Conservation (phyloP, 2,329 filamentous ascomycete genomes). For the Aspergillus versicolor region DNA sequence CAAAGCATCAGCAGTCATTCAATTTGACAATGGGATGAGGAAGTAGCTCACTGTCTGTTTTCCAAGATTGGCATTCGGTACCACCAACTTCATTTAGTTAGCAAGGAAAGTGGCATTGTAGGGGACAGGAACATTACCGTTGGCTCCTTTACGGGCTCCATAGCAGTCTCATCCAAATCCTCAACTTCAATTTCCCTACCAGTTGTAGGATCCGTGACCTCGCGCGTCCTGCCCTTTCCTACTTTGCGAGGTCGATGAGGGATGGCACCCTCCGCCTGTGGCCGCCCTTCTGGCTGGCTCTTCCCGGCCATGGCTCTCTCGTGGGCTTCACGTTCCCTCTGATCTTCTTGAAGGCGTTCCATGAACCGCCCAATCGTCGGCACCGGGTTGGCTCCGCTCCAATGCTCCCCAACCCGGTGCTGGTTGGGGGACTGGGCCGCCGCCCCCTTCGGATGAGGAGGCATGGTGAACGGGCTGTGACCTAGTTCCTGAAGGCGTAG, state of each 20-base stretch:
- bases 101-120: not conserved
- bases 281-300: conserved; percentile 30
- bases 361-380: conserved; percentile 87
- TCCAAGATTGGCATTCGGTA: conserved; percentile 86
- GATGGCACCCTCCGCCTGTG: conserved; percentile 45
- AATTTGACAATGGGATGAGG: not conserved
- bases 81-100: conserved; percentile 58
- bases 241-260: conserved; percentile 50
- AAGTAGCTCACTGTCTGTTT: conserved; percentile 60
- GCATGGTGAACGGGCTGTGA: conserved; percentile 10
- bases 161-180: conserved; percentile 70
- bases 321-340: conserved; percentile 65
- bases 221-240: conserved; percentile 50
- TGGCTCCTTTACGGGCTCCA: conserved; percentile 71
- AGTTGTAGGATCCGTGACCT: conserved; percentile 83
- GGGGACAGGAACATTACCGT: conserved; percentile 46
- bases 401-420: conserved; percentile 64
- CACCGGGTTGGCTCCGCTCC: conserved; percentile 79
- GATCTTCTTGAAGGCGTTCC: conserved; percentile 73
- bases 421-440: conserved; percentile 24
- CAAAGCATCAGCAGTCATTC: conserved; percentile 6
- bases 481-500: not conserved
- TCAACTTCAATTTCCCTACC: conserved; percentile 83
- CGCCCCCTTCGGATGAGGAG: conserved; percentile 15
- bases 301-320: conserved; percentile 11